Base-by-base conservation (phyloP, 2,329 filamentous ascomycete genomes). In the Colletotrichum cordylinicola region DNA sequence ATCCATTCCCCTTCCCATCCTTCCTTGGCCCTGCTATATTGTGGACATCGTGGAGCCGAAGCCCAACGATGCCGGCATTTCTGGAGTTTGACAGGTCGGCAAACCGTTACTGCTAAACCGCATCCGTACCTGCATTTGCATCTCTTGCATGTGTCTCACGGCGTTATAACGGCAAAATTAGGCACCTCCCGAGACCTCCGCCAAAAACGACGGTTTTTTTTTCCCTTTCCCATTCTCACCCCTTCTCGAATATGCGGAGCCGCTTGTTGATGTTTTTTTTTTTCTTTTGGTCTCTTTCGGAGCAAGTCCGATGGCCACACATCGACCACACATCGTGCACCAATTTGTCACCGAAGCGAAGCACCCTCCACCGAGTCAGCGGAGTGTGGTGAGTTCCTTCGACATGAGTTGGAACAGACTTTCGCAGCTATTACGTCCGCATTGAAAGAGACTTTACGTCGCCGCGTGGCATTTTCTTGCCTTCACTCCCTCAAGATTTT, bases 81-180 rank as follows among this genome's bases (percentile, higher is more conserved):
- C 15, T 58, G 52, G 27, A 43, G 21, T 18, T 62, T 72, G 69
- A 68, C 69, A 72, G 62, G 69, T 65, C 56, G 56, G 56, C 27
- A 60, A 33, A 29, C 16, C 39, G 61, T n/a, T 21, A 29, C 31
- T 16, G 39, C 48, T 64, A 43, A 21, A 27, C 29, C 52, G 29
- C 15, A 58, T 58, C 27, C 33, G 55, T 64, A 67, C 39, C 61
- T 58, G 62, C 69, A 72, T 72, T 21, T 31, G 35, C 15, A 64
- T 39, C 33, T 64, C 60, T 64, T 29, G 33, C 48, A 66, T 66
- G 62, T 31, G 21, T 18, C 29, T 37, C 39, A 68, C 69, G 62
- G 69, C 62, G 55, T 68, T 64, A 68, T 48, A 35, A 33, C 73
- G 73, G 69, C 62, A 73, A 66, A 72, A 64, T 64, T 61, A 67